Evolutionary conservation across 2,329 filamentous ascomycete genomes (phyloP).

Genomic region (Pochonia chlamydosporia): DNA sequence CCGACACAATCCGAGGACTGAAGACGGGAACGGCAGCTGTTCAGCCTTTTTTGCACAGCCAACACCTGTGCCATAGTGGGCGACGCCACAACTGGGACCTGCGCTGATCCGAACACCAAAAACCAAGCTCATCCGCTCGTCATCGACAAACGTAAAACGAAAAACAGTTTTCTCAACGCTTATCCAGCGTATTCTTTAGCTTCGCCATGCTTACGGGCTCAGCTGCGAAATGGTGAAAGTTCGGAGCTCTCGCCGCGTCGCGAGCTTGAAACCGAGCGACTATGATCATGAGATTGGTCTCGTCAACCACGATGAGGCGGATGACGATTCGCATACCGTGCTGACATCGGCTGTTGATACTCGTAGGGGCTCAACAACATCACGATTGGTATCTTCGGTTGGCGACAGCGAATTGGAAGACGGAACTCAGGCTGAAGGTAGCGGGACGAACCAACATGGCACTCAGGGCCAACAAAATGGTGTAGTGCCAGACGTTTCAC

Average conservation of each 20-base stretch:
- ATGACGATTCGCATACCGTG: conserved; percentile 15
- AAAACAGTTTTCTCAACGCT: background rate
- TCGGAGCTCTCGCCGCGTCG: conserved; percentile 49
- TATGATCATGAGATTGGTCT: conserved; percentile 69
- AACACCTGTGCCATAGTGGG: background rate
- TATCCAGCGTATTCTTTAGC: background rate
- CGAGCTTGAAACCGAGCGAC: conserved; percentile 51
- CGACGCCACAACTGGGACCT: background rate
- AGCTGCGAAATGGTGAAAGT: conserved; percentile 25
- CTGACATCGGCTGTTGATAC: conserved; percentile 6
- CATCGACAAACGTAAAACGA: background rate
- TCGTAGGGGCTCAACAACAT: conserved; percentile 7
- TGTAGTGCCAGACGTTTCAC: background rate
- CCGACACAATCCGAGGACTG: background rate
- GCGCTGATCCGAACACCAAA: background rate
- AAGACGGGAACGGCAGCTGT: background rate
- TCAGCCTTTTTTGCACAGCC: background rate
- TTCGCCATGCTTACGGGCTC: conserved; percentile 15
- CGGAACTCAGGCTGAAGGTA: background rate
- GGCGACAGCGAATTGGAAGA: conserved; percentile 1
- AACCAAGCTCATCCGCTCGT: background rate
- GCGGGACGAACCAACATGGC: background rate
- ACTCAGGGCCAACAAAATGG: background rate
- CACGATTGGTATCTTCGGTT: conserved; percentile 10
- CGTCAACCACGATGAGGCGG: conserved; percentile 45